A percentile compares a stretch with the other conserved stretches of the same genome.
Conservation (phyloP, 352 stramenopile species). For the Globisporangium recalcitrans region DNA sequence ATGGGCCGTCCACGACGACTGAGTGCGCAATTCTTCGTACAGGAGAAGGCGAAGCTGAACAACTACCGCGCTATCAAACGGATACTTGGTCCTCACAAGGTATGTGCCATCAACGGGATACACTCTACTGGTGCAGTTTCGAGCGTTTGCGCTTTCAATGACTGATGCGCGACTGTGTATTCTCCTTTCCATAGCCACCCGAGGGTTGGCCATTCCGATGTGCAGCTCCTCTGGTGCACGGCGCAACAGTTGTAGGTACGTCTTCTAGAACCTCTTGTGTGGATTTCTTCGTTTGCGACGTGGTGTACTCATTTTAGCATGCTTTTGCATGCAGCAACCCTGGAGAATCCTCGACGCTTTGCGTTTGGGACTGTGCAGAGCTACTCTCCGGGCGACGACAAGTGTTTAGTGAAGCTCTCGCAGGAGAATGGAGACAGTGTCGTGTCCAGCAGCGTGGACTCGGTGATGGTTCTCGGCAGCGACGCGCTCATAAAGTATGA, state of each 20-base stretch:
- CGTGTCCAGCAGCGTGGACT: constrained; percentile 31
- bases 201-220: constrained; percentile 16
- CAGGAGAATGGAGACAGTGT: constrained; percentile 26
- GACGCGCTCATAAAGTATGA: constrained; percentile 21
- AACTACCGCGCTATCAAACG: constrained; percentile 46
- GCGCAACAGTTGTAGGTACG: constrained; percentile 29
- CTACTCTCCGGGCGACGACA: constrained; percentile 20
- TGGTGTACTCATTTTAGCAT: not conserved
- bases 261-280: not conserved
- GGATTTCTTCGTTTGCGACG: constrained; percentile 3
- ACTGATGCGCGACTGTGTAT: not conserved
- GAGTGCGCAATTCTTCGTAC: constrained; percentile 54
- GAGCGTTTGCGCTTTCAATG: not conserved
- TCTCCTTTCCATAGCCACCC: not conserved
- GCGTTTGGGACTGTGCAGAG: constrained; percentile 27
- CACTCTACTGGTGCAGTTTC: not conserved
- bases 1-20: constrained; percentile 72
- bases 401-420: constrained; percentile 31
- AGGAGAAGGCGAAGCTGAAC: constrained; percentile 67
- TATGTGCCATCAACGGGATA: not conserved
- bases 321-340: constrained; percentile 24
- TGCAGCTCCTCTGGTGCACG: constrained; percentile 15
- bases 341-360: constrained; percentile 35
- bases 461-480: constrained; percentile 48
- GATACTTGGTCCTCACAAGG: constrained; percentile 12